These are phyloP conservation scores for Coprinopsis sp. DNA, from an alignment of 768 basidiomycete species.

Conservation along the genomic window DNA sequence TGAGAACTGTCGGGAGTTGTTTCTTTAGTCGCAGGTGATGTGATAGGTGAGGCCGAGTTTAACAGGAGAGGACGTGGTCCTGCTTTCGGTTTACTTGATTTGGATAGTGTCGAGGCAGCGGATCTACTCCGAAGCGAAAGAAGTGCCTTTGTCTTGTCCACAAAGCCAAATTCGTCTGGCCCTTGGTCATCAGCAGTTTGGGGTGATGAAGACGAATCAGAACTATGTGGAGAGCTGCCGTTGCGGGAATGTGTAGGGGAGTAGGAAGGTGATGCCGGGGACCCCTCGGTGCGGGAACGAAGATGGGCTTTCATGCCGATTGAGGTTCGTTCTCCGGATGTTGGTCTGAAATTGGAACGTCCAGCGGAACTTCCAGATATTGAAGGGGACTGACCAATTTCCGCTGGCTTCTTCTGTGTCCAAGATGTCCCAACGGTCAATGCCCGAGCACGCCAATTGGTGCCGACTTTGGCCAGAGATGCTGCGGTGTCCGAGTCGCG, in stretches of 20 bases:
- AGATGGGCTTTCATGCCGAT: not conserved
- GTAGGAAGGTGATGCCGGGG: not conserved
- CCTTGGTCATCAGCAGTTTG: not conserved
- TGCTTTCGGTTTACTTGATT: slow-evolving; percentile 42
- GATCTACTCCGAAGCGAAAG: slow-evolving; percentile 31
- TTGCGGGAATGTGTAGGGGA: not conserved
- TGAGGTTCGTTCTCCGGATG: slow-evolving; percentile 4
- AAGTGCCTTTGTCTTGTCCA: slow-evolving; percentile 10
- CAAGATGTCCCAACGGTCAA: slow-evolving; percentile 35
- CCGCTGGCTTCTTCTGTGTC: slow-evolving; percentile 17
- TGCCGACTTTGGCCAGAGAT: slow-evolving; percentile 65
- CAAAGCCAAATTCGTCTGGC: slow-evolving; percentile 1
- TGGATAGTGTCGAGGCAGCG: slow-evolving; percentile 25
- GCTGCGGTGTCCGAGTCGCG: slow-evolving; percentile 72
- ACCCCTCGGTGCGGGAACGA: too few relatives aligned
- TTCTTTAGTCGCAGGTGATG: slow-evolving; percentile 24
- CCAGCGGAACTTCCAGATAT: slow-evolving; percentile 1
- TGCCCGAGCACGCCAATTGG: slow-evolving; percentile 69
- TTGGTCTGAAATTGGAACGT: slow-evolving; percentile 5
- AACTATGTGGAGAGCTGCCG: slow-evolving; percentile 1
- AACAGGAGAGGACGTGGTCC: slow-evolving; percentile 67
- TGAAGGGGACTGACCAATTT: slow-evolving; percentile 7
- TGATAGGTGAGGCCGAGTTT: slow-evolving; percentile 44
- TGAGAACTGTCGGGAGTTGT: slow-evolving; percentile 19
- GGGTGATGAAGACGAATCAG: slow-evolving; percentile 4